Evolutionary conservation across 805 yeast species (phyloP), one percentile per base, ranked within the genome.

Genomic region (Candida manassasensis): DNA sequence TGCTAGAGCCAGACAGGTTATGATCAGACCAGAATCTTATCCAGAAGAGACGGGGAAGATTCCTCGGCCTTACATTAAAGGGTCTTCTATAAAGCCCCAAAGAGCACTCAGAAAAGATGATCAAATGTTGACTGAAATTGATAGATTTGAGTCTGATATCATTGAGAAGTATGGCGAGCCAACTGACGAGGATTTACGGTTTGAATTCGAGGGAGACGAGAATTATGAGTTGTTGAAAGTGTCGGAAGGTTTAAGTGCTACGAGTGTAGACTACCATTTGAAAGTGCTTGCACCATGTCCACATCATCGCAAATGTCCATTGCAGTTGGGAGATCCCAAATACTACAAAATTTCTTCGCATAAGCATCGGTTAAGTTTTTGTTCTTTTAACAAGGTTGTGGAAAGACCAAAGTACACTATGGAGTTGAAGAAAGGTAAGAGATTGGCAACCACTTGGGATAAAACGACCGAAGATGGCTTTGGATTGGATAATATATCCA

Each of bases 1-100:
- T 38, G 94, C 96, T 0, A 69, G 96, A 36, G 96, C 97, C 4
- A 71, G 98, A 50, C 96, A 90, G 55, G 61, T 86, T 3, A 77
- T 87, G 74, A 63, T 90, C n/a, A 76, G 97, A 46, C 96, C 97
- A 0, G 95, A 83, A 47, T 72, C 75, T 4, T 68, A 67, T 45
- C 67, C 59, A 5, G 57, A 59, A 9, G 83, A 78, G 44, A 52
- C 59, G 26, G 81, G 81, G 0, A 81, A 81, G 49, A 70, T 79
- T 21, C 88, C 93, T 21, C 66, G 88, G 47, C 83, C 85, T 1
- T 84, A 79, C 58, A 64, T 71, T 26, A 67, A 72, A 22, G 79
- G 80, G 1, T 67, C 77, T 0, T 44, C 62, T 1, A 43, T 52
- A 15, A 68, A 68, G 42, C 72, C 72, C 1, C 70, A 64, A 36